These are phyloP conservation scores for Clohesyomyces aquaticus DNA, from an alignment of 495 filamentous ascomycete species.

Conservation along the genomic window DNA sequence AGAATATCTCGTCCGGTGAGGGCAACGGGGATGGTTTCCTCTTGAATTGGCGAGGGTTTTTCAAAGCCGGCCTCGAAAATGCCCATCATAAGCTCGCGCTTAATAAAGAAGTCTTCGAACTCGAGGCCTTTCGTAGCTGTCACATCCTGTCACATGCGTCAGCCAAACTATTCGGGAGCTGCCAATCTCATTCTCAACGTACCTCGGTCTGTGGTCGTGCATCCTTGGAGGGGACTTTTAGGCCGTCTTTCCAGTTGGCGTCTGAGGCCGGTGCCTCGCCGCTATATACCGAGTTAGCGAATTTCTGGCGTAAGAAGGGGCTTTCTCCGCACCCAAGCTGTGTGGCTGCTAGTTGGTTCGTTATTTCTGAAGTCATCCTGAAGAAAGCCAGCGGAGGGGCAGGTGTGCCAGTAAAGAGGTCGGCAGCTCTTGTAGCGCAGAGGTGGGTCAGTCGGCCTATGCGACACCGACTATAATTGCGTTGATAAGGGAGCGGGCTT, in stretches of 20 bases:
- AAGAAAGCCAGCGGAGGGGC: constrained; percentile 14
- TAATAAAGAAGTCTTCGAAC: constrained; percentile 95
- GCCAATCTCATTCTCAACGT: constrained; percentile 36
- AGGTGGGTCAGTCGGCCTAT: constrained; percentile 10
- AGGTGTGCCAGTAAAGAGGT: not conserved
- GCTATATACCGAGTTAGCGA: constrained; percentile 8
- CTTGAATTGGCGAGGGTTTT: constrained; percentile 97
- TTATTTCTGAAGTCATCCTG: constrained; percentile 48
- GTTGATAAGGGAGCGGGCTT: constrained; percentile 13
- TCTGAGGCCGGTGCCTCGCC: constrained; percentile 58
- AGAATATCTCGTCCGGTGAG: constrained; percentile 94
- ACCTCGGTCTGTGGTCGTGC: constrained; percentile 93
- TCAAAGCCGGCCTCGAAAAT: constrained; percentile 99
- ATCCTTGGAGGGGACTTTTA: constrained; percentile 82
- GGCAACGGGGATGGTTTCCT: constrained; percentile 96
- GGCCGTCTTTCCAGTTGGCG: constrained; percentile 74
- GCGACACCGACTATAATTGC: constrained; percentile 18
- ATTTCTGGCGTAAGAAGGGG: not conserved
- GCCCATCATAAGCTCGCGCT: constrained; percentile 94
- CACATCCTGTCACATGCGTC: constrained; percentile 69
- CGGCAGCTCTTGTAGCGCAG: constrained; percentile 3
- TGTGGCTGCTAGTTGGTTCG: constrained; percentile 56
- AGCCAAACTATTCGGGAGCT: constrained; percentile 4
- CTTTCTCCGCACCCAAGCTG: constrained; percentile 64
- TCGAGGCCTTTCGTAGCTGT: constrained; percentile 96